Conservation (phyloP, 2,329 filamentous ascomycete genomes). For the Cordyceps tenuipes region DNA sequence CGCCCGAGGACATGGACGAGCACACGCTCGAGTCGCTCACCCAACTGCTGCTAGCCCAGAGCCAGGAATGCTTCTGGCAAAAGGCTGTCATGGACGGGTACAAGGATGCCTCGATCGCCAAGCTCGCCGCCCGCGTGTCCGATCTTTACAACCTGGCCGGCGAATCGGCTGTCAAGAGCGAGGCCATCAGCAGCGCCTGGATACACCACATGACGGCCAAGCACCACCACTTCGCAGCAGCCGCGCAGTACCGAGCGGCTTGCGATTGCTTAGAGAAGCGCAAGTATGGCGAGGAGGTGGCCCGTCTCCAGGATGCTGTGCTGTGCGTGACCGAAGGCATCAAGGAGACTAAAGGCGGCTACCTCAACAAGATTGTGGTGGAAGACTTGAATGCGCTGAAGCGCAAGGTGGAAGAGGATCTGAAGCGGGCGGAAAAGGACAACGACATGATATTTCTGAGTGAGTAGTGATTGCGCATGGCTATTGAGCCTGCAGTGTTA, state of each 20-base stretch:
- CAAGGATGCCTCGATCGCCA: constrained; percentile 87
- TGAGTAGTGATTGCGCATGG: constrained; percentile 28
- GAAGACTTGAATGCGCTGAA: constrained; percentile 80
- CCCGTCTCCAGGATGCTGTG: constrained; percentile 73
- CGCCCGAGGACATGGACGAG: constrained; percentile 92
- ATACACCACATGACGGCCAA: constrained; percentile 97
- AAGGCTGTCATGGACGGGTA: constrained; percentile 91
- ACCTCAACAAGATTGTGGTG: constrained; percentile 72
- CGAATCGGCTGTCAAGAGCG: constrained; percentile 79
- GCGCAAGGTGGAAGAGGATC: constrained; percentile 70
- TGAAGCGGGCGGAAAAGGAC: constrained; percentile 90
- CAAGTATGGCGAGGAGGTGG: constrained; percentile 92
- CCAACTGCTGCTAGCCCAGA: constrained; percentile 80
- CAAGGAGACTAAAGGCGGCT: constrained; percentile 64
- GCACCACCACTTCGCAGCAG: constrained; percentile 92
- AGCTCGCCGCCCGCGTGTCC: constrained; percentile 79
- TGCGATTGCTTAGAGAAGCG: constrained; percentile 88
- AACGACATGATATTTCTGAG: constrained; percentile 92
- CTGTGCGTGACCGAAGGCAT: constrained; percentile 77
- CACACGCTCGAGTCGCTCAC: constrained; percentile 77
- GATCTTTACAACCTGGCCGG: constrained; percentile 81
- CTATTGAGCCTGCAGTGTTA: constrained; percentile 14
- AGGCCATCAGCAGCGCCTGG: constrained; percentile 87
- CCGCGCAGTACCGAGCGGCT: constrained; percentile 86
- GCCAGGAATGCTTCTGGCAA: constrained; percentile 96